A percentile compares a stretch with the other conserved stretches of the same genome.
Evolutionary conservation across 768 basidiomycete species (phyloP).

Genomic region (Pleurotus eryngii): DNA sequence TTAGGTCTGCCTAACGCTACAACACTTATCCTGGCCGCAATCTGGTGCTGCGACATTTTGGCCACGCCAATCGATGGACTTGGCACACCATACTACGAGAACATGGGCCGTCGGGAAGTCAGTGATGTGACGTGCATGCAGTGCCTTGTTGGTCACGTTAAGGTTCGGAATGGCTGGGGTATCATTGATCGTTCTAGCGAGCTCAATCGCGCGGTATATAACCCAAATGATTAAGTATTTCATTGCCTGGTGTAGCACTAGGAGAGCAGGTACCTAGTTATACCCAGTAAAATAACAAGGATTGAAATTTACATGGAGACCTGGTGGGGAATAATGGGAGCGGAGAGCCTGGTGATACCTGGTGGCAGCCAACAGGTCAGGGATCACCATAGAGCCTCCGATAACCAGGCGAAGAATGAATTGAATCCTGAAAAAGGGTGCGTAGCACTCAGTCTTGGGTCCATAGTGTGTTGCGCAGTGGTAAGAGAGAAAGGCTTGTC

Average conservation of each 20-base stretch:
- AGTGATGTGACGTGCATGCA: constrained; percentile 24
- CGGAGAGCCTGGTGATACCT: too few relatives aligned
- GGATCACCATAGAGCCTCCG: too few relatives aligned
- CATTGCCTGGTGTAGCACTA: neutral
- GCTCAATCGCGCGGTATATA: neutral
- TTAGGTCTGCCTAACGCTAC: constrained; percentile 13
- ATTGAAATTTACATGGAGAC: too few relatives aligned
- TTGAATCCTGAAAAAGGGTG: too few relatives aligned
- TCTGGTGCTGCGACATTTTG: constrained; percentile 14
- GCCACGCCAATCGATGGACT: neutral
- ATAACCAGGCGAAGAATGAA: too few relatives aligned
- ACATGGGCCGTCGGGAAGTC: constrained; percentile 15
- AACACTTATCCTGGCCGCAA: constrained; percentile 22
- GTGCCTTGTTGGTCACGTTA: constrained; percentile 23
- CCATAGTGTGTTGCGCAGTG: too few relatives aligned
- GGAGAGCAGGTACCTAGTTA: too few relatives aligned
- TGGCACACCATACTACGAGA: constrained; percentile 19
- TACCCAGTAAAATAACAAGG: too few relatives aligned
- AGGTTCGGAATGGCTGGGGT: constrained; percentile 17
- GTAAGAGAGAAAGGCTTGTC: too few relatives aligned
- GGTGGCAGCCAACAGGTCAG: too few relatives aligned
- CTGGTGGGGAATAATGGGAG: too few relatives aligned
- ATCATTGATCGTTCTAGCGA: constrained; percentile 19
- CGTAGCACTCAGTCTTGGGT: too few relatives aligned
- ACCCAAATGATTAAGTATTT: neutral